These are phyloP conservation scores for Talaromyces ruber DNA, from an alignment of 495 filamentous ascomycete species.

Conservation along the genomic window DNA sequence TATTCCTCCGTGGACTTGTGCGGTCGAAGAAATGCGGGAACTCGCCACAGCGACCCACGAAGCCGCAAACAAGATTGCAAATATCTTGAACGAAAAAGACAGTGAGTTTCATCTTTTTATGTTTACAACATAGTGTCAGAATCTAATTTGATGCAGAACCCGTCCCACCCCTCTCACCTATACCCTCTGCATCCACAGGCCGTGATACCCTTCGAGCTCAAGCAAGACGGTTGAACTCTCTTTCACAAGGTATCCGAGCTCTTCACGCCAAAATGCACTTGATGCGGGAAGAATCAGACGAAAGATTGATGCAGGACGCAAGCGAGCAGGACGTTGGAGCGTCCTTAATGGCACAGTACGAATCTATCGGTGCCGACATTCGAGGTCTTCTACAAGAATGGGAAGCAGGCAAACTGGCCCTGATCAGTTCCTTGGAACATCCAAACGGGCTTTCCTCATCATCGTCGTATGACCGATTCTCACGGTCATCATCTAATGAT, in stretches of 20 bases:
- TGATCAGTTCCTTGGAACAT: constrained; percentile 64
- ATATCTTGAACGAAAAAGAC: constrained; percentile 75
- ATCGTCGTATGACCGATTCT: constrained; percentile 51
- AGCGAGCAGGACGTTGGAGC: constrained; percentile 56
- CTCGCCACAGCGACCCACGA: constrained; percentile 47
- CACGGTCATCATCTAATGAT: constrained; percentile 51
- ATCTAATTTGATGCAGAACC: constrained; percentile 28
- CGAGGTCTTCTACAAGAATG: constrained; percentile 78
- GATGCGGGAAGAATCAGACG: constrained; percentile 80
- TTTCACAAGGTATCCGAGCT: constrained; percentile 84
- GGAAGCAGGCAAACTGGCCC: constrained; percentile 72
- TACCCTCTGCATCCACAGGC: constrained; percentile 49
- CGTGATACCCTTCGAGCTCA: constrained; percentile 77
- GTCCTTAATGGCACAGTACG: constrained; percentile 79
- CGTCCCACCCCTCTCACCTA: constrained; percentile 52
- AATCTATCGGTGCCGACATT: constrained; percentile 85
- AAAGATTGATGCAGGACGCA: constrained; percentile 63
- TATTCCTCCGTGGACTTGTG: constrained; percentile 68
- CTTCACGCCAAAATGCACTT: constrained; percentile 94
- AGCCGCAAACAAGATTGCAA: constrained; percentile 49
- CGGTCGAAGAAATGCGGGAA: constrained; percentile 64
- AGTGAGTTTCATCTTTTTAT: constrained; percentile 39
- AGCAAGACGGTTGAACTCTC: constrained; percentile 72
- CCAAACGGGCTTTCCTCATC: constrained; percentile 17
- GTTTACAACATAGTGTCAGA: neutral